Base-by-base conservation (phyloP, 352 stramenopile species). In the Thalassiosira ordinaria region DNA sequence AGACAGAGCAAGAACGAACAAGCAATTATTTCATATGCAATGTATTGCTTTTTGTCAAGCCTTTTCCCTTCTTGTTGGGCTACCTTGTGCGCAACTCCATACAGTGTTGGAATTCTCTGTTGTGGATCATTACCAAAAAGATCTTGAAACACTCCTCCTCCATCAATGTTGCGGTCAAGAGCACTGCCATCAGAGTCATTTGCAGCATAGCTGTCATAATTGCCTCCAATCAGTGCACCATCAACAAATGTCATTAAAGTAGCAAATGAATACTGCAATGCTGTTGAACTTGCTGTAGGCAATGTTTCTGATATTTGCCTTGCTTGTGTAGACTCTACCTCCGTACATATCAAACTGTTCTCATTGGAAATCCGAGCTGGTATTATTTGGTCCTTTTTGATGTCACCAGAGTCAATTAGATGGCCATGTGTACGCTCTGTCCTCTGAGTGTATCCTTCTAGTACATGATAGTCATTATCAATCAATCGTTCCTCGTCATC, bases 1-100 rank as follows among this genome's bases (percentile, higher is more conserved):
- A 65, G 11, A 26, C n/a, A 18, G 3, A 68, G 16, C 39, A 68
- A 18, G 41, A 68, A 68, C 7, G 44, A 52, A 52, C 44, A 52
- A n/a, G 44, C 49, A 29, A 33, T 57, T 39, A 71, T 57, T 20
- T 71, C 61, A 53, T 71, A 60, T 22, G 61, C 60, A 53, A 60
- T 41, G 41, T 71, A 71, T 29, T 71, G 61, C 27, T 71, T 71
- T 26, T 60, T 51, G 22, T 60, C 44, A 20, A 57, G 13, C 6
- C 22, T 55, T 71, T 52, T 71, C 3, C 7, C 41, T 44, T 71
- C 24, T 16, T 44, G 18, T 1, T 24, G 7, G 6, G 39, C 41
- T 11, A 71, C 14, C 16, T 56, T 59, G 29, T 37, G 20, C 33
- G 61, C 61, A 7, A 71, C 27, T 31, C 46, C 41, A 39, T 20